Conservation (phyloP, 495 filamentous ascomycete genomes). For the Cudoniella acicularis region DNA sequence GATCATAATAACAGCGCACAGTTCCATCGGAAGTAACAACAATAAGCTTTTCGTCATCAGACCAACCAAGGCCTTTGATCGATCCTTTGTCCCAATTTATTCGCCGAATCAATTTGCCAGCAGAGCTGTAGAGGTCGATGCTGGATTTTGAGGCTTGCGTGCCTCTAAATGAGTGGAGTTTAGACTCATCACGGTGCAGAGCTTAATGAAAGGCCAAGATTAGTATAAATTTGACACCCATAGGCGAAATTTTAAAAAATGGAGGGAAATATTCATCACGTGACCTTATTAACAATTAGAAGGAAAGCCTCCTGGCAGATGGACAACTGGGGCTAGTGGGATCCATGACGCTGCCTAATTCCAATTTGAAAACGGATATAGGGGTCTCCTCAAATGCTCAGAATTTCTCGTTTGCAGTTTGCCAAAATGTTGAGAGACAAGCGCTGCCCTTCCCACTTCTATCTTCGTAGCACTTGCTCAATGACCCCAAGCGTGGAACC, state of each 20-base stretch:
- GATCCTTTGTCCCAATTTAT: constrained; percentile 85
- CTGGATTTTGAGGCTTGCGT: constrained; percentile 69
- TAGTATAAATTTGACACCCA: not conserved
- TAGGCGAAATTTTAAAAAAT: not conserved
- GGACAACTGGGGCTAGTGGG: too few species aligned
- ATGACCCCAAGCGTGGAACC: too few species aligned
- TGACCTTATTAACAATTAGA: not conserved
- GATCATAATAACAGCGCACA: constrained; percentile 85
- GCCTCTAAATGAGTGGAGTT: constrained; percentile 72
- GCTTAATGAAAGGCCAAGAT: constrained; percentile 45
- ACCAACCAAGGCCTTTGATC: constrained; percentile 91
- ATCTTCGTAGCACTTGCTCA: too few species aligned
- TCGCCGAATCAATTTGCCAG: constrained; percentile 72
- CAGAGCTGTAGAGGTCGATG: constrained; percentile 92
- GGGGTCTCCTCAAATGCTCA: too few species aligned
- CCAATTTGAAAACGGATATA: too few species aligned
- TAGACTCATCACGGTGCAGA: constrained; percentile 82
- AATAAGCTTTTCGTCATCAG: constrained; percentile 90
- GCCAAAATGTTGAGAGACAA: too few species aligned
- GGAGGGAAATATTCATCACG: not conserved
- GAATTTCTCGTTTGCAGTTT: too few species aligned
- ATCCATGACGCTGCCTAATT: too few species aligned
- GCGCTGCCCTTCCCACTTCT: too few species aligned
- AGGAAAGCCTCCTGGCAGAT: not conserved
- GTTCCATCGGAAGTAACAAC: constrained; percentile 86